Base-by-base conservation (phyloP, 1,284 basidiomycete genomes). In the Melampsora larici-populina region DNA sequence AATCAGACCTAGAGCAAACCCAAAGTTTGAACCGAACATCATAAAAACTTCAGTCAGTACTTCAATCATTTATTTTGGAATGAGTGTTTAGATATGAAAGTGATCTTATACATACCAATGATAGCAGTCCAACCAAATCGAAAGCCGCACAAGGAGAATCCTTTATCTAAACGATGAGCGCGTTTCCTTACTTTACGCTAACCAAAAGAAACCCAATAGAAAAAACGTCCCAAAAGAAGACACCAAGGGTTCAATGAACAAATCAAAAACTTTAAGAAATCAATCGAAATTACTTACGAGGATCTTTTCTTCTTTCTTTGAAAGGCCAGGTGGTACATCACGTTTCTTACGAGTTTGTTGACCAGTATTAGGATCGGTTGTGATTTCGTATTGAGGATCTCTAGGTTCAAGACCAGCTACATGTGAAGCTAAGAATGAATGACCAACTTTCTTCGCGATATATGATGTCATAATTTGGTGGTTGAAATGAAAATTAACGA, bases 371-470 rank as follows among this genome's bases (percentile, higher is more conserved):
- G 80, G 80, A 43, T 79, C 79, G 17, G 62, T 29, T 60, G 81
- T 82, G 73, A 79, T 80, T 77, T 83, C 81, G 79, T 84, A 84
- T 64, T 81, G 81, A 8, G 83, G 82, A 49, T 83, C 83, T 64
- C 78, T 62, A 55, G 76, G 76, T 64, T 78, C 76, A 8, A 71
- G 51, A 58, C 36, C 69, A n/a, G 69, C 58, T n/a, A 63, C 76
- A 26, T 78, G 76, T 26, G 43, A 49, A 13, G 69, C 46, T 24
- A 71, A 33, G 48, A 66, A 24, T 49, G 69, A 71, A 26, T 64
- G 63, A 15, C 62, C 76, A 13, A 78, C 51, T 36, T 78, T 78
- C 55, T 55, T 29, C 6, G 75, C 75, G 29, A 78, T 48, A n/a
- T 60, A 40, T 24, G 66, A 21, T 26, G 73, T 36, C 73, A 76